Evolutionary conservation across 352 stramenopile genomes (phyloP).

Genomic region (Globisporangium nagaii): DNA sequence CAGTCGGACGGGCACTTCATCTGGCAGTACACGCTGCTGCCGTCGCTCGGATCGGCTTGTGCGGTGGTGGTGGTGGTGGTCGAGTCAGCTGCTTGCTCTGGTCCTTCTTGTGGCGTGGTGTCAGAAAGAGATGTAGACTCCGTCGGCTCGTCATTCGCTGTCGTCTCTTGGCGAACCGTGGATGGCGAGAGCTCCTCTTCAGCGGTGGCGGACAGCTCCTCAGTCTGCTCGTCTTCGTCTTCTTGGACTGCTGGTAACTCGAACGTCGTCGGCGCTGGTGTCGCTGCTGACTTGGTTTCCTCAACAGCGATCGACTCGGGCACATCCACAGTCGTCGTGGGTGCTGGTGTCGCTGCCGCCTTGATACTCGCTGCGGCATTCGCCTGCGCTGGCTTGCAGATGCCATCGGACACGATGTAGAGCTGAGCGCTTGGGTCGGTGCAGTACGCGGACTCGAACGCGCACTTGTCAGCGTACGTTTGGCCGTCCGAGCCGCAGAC

Average conservation of each 20-base stretch:
- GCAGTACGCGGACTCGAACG: slow-evolving; percentile 40
- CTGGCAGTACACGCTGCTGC: slow-evolving; percentile 1
- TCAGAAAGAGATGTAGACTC: too few species aligned
- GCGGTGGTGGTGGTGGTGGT: too few species aligned
- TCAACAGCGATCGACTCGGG: neutral
- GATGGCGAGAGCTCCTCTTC: neutral
- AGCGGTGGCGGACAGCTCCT: neutral
- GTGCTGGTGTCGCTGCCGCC: neutral
- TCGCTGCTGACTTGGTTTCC: neutral
- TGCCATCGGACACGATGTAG: slow-evolving; percentile 15
- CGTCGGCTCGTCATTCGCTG: neutral
- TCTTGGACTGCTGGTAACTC: neutral
- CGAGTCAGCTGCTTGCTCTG: neutral
- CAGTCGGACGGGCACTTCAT: slow-evolving; percentile 6
- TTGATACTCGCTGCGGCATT: neutral
- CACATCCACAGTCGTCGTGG: neutral
- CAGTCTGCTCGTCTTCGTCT: neutral
- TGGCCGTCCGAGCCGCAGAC: slow-evolving; percentile 50
- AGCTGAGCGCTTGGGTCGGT: slow-evolving; percentile 14
- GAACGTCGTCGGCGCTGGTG: neutral
- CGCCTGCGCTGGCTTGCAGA: slow-evolving; percentile 10
- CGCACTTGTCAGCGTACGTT: slow-evolving; percentile 51
- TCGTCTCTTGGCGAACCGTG: neutral
- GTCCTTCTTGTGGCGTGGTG: too few species aligned
- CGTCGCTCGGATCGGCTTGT: too few species aligned